Base-by-base conservation (phyloP, 148 eudicot genomes). In the Selenicereus undatus region DNA sequence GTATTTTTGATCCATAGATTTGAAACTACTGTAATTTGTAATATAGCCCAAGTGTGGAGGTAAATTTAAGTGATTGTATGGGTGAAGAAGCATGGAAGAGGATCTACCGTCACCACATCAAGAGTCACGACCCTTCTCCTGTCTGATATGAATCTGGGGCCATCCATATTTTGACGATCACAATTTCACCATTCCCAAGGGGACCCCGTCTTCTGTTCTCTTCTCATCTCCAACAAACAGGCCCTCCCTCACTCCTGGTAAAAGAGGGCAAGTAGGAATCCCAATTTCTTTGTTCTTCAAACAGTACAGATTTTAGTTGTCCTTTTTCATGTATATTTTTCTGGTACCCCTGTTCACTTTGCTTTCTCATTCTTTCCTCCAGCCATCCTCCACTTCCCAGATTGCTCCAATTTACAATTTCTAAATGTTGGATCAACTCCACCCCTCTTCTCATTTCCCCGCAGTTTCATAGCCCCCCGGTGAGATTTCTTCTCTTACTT, bases 401-500 rank as follows among this genome's bases (percentile, higher is more conserved):
- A 62, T 78, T 50, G 39, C 42, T 79, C 82, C 78, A 27, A 36
- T 48, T 48, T 48, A 48, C 76, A 29, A 32, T 43, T 71, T 77
- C 74, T 52, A 3, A 72, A 78, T 82, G 84, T 62, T 78, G 73
- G 85, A 83, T 83, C 79, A 52, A 83, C 74, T 62, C 71, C 70
- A 39, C 20, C 82, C 79, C 17, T 65, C 78, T 8, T 4, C 52
- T 54, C 73, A 71, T 80, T 18, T 73, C 69, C 77, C 54, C 39
- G 75, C 81, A 80, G 70, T 71, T 80, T 74, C 83, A n/a, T n/a
- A 81, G 71, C 60, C 29, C 52, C 51, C 69, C 87, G 86, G 52
- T 86, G 85, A 82, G 84, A 73, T 81, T 89, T 81, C 72, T 76
- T 65, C 52, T 35, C 52, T 24, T 50, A 71, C 75, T 16, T 27